phyloP scores from a whole-genome alignment of 345 rosid species.

The Limnanthes douglasii region DNA sequence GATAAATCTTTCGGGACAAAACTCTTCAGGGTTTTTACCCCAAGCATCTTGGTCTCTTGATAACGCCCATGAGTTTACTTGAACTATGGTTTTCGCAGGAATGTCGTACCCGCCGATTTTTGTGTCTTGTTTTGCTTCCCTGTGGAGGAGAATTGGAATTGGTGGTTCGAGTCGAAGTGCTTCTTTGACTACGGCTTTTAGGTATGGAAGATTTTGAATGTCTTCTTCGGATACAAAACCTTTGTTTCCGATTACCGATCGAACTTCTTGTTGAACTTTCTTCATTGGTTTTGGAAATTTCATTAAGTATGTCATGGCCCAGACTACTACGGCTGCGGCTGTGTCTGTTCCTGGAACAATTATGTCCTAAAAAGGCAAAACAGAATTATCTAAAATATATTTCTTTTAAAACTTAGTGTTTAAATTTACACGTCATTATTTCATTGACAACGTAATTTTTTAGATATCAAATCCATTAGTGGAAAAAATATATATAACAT shows the following conservation, averaged over 20 bases:
- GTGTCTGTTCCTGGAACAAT: not conserved
- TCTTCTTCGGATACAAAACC: slow-evolving; percentile 21
- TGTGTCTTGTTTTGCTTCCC: slow-evolving; percentile 14
- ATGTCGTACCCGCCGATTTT: slow-evolving; percentile 14
- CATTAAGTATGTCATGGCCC: slow-evolving; percentile 24
- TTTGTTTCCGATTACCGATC: slow-evolving; percentile 7
- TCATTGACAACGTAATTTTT: too few species aligned
- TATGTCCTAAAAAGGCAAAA: too few species aligned
- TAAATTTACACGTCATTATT: too few species aligned
- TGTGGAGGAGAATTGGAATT: slow-evolving; percentile 13
- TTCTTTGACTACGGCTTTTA: slow-evolving; percentile 34
- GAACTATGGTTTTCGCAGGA: slow-evolving; percentile 13
- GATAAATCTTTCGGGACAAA: slow-evolving; percentile 8
- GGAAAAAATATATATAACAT: too few species aligned
- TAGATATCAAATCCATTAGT: too few species aligned
- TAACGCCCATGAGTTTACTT: slow-evolving; percentile 18
- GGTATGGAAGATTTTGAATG: slow-evolving; percentile 9
- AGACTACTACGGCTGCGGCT: slow-evolving; percentile 4
- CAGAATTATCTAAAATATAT: too few species aligned
- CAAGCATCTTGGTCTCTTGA: slow-evolving; percentile 26
- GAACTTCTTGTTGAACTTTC: slow-evolving; percentile 18
- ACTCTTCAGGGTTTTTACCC: slow-evolving; percentile 9
- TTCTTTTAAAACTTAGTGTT: too few species aligned
- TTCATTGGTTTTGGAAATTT: slow-evolving; percentile 15
- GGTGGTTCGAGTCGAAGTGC: slow-evolving; percentile 17